These are phyloP conservation scores for Blastosporella zonata DNA, from an alignment of 1,284 basidiomycete genomes.

Conservation along the genomic window DNA sequence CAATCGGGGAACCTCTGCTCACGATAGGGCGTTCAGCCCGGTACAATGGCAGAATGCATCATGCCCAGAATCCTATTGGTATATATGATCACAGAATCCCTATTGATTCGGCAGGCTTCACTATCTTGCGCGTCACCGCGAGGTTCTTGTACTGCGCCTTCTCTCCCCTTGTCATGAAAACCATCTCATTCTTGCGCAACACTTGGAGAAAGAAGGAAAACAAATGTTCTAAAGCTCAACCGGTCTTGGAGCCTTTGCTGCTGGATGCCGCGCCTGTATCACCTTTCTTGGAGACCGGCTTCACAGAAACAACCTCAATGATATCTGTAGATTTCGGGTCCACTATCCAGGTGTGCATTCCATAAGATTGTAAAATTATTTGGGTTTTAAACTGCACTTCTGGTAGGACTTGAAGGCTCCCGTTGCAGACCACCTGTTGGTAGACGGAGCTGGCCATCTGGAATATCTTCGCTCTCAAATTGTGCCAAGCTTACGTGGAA, in stretches of 20 bases:
- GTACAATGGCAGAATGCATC: slow-evolving; percentile 13
- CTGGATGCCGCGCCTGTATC: slow-evolving; percentile 4
- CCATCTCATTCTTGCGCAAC: slow-evolving; percentile 32
- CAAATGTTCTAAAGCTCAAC: slow-evolving; percentile 19
- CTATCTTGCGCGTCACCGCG: neutral
- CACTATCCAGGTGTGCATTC: slow-evolving; percentile 4
- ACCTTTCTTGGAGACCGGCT: slow-evolving; percentile 2
- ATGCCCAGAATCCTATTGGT: neutral
- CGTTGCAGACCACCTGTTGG: neutral
- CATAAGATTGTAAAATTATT: neutral
- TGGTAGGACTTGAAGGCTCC: neutral
- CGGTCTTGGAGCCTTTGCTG: slow-evolving; percentile 7
- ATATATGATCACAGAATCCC: slow-evolving; percentile 5
- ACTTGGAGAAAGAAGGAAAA: slow-evolving; percentile 34
- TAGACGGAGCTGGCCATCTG: slow-evolving; percentile 1
- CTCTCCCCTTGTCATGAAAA: slow-evolving; percentile 29
- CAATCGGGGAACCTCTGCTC: slow-evolving; percentile 13
- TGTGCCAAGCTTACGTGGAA: slow-evolving; percentile 8
- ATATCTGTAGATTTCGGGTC: slow-evolving; percentile 9
- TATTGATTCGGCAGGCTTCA: neutral
- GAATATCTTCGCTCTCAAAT: neutral
- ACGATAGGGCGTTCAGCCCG: slow-evolving; percentile 7
- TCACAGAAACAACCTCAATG: slow-evolving; percentile 5
- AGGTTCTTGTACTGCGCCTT: neutral
- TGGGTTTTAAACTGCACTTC: neutral